Evolutionary conservation across 225 moss, liverwort and hornwort genomes (phyloP).

Genomic region (Thuidium tamariscinum): DNA sequence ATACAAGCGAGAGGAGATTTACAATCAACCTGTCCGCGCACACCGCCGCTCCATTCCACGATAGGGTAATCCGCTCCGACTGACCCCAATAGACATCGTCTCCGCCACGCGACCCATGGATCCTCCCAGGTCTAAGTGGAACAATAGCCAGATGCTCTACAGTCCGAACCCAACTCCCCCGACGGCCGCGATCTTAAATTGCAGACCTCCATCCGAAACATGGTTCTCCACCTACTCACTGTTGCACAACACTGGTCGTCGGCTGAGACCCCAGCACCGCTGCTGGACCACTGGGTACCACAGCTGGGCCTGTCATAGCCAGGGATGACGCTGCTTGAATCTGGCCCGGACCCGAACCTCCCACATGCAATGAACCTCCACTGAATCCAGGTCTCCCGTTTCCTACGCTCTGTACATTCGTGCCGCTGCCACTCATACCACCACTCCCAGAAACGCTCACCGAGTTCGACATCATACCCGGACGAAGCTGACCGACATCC

Average conservation of each 20-base stretch:
- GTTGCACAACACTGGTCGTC: conserved; percentile 5
- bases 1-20: neutral
- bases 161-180: neutral
- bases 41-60: neutral
- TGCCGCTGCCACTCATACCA: neutral
- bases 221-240: neutral
- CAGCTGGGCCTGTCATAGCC: conserved; percentile 3
- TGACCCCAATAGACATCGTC: neutral
- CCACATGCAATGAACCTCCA: conserved; percentile 7
- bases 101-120: neutral
- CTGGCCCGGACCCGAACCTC: conserved; percentile 4
- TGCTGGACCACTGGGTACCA: conserved; percentile 2
- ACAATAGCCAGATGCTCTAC: neutral
- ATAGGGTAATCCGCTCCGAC: neutral
- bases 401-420: conserved; percentile 31
- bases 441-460: neutral
- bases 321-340: conserved; percentile 2
- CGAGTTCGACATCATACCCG: conserved; percentile 4
- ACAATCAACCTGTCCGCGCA: neutral
- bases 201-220: neutral
- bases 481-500: conserved; percentile 15
- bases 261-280: neutral
- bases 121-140: neutral
- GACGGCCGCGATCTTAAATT: neutral
- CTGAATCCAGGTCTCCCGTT: conserved; percentile 18